Percentiles rank a stretch among this genome's conserved stretches.
phyloP scores from a whole-genome alignment of 352 stramenopile genomes.

The Halophytophthora batemanensis region DNA sequence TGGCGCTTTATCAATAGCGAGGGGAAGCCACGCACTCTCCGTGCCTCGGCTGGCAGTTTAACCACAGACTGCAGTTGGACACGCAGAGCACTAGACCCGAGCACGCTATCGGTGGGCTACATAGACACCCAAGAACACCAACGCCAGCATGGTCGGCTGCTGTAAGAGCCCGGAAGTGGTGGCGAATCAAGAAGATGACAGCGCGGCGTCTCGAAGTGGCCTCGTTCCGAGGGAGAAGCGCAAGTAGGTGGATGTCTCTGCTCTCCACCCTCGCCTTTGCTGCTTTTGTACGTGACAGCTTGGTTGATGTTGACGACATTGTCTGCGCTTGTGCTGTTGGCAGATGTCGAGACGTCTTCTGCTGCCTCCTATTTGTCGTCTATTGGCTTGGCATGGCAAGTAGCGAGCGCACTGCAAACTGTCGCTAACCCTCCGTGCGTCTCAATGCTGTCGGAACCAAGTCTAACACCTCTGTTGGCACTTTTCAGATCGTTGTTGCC shows the following conservation, averaged over 20 bases:
- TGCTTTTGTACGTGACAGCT: too few relatives aligned
- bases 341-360: constrained; percentile 79
- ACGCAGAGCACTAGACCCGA: too few relatives aligned
- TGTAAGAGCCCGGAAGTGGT: constrained; percentile 16
- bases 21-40: constrained; percentile 4
- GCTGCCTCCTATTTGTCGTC: constrained; percentile 78
- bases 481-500: constrained; percentile 43
- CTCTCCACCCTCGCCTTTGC: too few relatives aligned
- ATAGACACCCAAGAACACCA: constrained; percentile 1
- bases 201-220: constrained; percentile 7
- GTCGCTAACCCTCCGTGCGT: not conserved
- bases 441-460: not conserved
- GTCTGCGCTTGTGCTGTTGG: not conserved
- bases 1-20: not conserved
- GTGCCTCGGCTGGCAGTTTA: too few relatives aligned
- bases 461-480: not conserved
- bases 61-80: too few relatives aligned
- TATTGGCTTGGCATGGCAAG: constrained; percentile 84
- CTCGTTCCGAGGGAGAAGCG: constrained; percentile 22
- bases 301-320: too few relatives aligned
- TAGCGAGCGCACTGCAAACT: not conserved
- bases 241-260: constrained; percentile 22
- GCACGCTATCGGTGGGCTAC: not conserved
- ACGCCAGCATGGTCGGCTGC: constrained; percentile 15
- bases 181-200: constrained; percentile 11